Conservation (phyloP, 2,329 filamentous ascomycete genomes). For the Mycocentrospora acerina region DNA sequence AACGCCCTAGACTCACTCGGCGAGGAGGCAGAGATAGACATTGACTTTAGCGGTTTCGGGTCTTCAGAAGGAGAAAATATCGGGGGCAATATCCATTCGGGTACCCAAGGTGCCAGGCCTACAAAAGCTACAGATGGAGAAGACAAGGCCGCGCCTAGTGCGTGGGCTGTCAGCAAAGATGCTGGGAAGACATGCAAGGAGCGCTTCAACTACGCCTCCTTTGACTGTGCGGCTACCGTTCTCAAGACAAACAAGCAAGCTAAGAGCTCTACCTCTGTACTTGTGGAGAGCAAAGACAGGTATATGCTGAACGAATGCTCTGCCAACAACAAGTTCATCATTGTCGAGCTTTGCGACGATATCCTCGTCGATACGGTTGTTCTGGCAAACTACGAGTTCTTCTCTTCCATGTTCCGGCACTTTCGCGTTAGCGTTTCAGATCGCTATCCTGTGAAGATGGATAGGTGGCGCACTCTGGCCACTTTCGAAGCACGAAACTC, state of each 20-base stretch:
- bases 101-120: constrained; percentile 13
- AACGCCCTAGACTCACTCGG: constrained; percentile 77
- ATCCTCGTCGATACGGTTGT: constrained; percentile 91
- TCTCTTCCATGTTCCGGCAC: constrained; percentile 91
- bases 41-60: constrained; percentile 68
- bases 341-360: constrained; percentile 87
- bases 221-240: constrained; percentile 92
- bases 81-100: constrained; percentile 18
- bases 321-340: constrained; percentile 85
- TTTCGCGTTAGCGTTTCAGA: constrained; percentile 93
- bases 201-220: constrained; percentile 94
- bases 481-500: constrained; percentile 90
- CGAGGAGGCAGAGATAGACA: constrained; percentile 83
- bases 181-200: constrained; percentile 98
- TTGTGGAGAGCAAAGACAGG: constrained; percentile 96
- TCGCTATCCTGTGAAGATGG: constrained; percentile 86
- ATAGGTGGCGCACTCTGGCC: constrained; percentile 88
- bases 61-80: constrained; percentile 26
- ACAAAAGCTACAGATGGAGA: constrained; percentile 22
- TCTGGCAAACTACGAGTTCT: constrained; percentile 98
- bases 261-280: constrained; percentile 82
- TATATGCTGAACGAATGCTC: constrained; percentile 96
- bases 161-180: constrained; percentile 71
- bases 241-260: constrained; percentile 85
- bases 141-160: constrained; percentile 33